Percentiles rank a stretch among this genome's conserved stretches.
These are phyloP conservation scores for Serendipita sp. DNA, from an alignment of 768 basidiomycete genomes.

Conservation along the genomic window DNA sequence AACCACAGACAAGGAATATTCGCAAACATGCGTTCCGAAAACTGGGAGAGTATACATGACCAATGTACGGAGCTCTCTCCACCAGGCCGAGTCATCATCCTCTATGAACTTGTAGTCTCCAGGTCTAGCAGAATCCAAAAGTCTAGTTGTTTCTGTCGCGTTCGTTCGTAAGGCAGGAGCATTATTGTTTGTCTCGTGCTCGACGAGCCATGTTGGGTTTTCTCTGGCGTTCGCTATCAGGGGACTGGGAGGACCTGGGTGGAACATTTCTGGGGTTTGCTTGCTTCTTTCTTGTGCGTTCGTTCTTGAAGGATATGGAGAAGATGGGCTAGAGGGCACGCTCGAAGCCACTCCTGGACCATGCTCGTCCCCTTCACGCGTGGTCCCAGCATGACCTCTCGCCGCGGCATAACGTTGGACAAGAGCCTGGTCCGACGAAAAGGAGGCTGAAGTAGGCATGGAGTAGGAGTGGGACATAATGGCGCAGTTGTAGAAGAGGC, in stretches of 20 bases:
- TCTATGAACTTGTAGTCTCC: neutral
- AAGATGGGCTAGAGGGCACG: neutral
- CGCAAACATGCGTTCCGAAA: slow-evolving; percentile 58
- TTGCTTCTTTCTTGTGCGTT: too few relatives aligned
- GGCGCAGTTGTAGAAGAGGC: neutral
- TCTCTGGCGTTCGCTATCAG: neutral
- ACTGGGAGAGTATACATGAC: slow-evolving; percentile 53
- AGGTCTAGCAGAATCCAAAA: neutral
- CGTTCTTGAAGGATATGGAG: neutral
- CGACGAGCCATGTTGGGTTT: neutral
- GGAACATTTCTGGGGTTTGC: too few relatives aligned
- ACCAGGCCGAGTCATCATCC: slow-evolving; percentile 9
- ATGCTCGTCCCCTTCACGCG: neutral
- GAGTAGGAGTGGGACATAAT: neutral
- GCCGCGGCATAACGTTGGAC: neutral
- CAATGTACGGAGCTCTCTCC: slow-evolving; percentile 43
- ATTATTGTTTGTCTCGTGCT: neutral
- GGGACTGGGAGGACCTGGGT: neutral
- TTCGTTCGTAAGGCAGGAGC: neutral
- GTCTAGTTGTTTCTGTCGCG: neutral
- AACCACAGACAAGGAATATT: slow-evolving; percentile 53
- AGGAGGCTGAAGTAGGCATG: neutral
- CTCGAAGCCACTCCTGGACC: neutral
- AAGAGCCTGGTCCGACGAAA: neutral
- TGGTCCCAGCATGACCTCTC: neutral